These are phyloP conservation scores for Hydnomerulius pinastri DNA, from an alignment of 768 basidiomycete species.

Conservation along the genomic window DNA sequence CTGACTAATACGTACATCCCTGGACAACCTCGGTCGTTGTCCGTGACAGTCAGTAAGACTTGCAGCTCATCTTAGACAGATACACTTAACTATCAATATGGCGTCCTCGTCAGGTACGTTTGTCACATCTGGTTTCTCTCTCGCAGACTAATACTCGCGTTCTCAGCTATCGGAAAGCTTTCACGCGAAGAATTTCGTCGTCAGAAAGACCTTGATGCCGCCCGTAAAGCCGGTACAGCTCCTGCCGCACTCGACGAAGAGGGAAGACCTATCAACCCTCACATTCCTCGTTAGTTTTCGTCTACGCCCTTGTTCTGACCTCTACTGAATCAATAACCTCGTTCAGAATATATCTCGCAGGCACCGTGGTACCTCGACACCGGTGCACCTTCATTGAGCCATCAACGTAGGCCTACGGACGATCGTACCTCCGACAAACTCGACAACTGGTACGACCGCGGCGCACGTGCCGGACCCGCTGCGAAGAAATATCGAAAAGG, in stretches of 20 bases:
- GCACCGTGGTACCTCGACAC: constrained; percentile 99
- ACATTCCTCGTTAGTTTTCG: constrained; percentile 87
- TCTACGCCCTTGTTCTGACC: background rate
- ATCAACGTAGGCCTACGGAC: constrained; percentile 80
- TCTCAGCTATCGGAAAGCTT: constrained; percentile 68
- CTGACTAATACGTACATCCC: no score
- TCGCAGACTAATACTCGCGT: background rate
- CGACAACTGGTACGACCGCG: constrained; percentile 91
- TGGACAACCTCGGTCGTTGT: no score
- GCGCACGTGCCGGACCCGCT: constrained; percentile 80
- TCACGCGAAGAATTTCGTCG: constrained; percentile 94
- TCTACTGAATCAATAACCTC: constrained; percentile 3
- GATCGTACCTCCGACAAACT: constrained; percentile 65
- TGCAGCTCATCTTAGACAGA: no score
- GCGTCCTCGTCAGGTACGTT: constrained; percentile 28
- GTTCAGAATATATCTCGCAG: constrained; percentile 92
- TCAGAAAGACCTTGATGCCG: constrained; percentile 96
- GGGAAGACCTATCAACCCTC: constrained; percentile 95
- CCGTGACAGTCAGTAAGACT: no score
- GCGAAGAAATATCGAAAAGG: constrained; percentile 98
- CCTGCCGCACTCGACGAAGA: constrained; percentile 95
- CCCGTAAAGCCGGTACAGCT: constrained; percentile 97
- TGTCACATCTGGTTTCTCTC: background rate
- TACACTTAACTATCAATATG: no score
- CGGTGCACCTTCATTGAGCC: constrained; percentile 89